Conservation (phyloP, 805 yeast genomes). For the Yueomyces sp. region DNA sequence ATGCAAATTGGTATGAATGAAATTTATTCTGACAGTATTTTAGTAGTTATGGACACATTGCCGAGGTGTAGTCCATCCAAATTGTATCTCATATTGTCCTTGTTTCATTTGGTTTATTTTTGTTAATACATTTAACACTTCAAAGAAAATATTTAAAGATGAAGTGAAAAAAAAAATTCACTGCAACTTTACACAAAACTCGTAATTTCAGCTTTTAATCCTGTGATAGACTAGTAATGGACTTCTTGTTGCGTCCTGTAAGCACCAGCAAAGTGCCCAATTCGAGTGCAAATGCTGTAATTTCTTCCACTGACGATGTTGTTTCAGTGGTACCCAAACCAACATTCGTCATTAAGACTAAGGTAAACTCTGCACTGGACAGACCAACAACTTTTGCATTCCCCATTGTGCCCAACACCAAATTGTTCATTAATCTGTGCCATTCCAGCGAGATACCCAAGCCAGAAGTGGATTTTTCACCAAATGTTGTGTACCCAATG, state of each 20-base stretch:
- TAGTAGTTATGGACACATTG: too few species aligned
- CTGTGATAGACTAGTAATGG: not conserved
- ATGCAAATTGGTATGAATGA: too few species aligned
- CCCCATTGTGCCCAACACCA: constrained; percentile 23
- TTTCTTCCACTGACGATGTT: constrained; percentile 3
- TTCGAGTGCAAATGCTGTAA: not conserved
- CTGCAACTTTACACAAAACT: too few species aligned
- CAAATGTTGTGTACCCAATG: constrained; percentile 44
- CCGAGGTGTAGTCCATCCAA: too few species aligned
- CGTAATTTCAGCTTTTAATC: too few species aligned
- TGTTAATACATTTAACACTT: too few species aligned
- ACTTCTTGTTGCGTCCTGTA: not conserved
- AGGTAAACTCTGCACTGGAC: constrained; percentile 27
- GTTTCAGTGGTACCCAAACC: constrained; percentile 39
- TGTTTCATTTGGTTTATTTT: too few species aligned
- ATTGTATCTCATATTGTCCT: too few species aligned
- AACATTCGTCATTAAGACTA: constrained; percentile 61
- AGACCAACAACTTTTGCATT: constrained; percentile 7
- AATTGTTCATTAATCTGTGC: constrained; percentile 71
- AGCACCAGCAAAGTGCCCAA: not conserved
- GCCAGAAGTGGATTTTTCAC: constrained; percentile 43
- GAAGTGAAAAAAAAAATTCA: too few species aligned
- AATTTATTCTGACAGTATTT: too few species aligned
- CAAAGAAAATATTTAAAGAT: too few species aligned
- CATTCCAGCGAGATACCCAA: constrained; percentile 50